Evolutionary conservation across 768 basidiomycete genomes (phyloP).

Genomic region (Rhodotorula graminis): DNA sequence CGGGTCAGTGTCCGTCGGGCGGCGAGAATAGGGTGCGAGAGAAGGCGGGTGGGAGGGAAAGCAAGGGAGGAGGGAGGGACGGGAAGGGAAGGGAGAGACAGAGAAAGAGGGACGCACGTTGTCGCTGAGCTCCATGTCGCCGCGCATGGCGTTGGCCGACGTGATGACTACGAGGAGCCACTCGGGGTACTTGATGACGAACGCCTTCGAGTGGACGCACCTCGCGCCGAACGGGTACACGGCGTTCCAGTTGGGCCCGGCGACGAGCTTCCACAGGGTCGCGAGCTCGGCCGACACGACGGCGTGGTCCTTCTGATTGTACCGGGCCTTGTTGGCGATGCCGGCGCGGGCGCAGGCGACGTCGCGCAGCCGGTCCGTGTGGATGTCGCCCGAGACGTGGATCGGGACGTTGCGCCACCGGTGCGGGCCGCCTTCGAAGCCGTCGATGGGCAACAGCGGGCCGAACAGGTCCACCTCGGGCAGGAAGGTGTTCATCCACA

Average conservation of each 20-base stretch:
- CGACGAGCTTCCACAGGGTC: background rate
- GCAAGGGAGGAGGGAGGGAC: too few species aligned
- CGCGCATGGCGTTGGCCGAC: conserved; percentile 16
- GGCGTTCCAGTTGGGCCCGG: conserved; percentile 6
- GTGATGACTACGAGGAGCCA: conserved; percentile 34
- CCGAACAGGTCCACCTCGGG: conserved; percentile 9
- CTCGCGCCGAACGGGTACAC: conserved; percentile 11
- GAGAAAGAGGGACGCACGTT: conserved; percentile 27
- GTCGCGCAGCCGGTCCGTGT: background rate
- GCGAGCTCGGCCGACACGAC: background rate
- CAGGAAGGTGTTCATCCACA: background rate
- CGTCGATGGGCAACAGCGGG: background rate
- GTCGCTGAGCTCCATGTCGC: conserved; percentile 28
- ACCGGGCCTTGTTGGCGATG: too few species aligned
- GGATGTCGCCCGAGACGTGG: background rate
- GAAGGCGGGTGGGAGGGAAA: too few species aligned
- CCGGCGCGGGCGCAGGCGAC: conserved; percentile 7
- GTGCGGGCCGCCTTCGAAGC: background rate
- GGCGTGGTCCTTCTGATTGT: background rate
- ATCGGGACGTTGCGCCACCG: background rate
- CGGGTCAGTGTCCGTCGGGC: too few species aligned
- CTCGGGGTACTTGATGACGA: conserved; percentile 17
- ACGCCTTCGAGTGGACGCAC: conserved; percentile 21
- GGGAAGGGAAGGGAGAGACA: background rate
- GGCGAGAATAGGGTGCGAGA: too few species aligned